Percentiles rank a stretch among this genome's conserved stretches.
Conservation (phyloP, 441 rosid species). For the Populus trichocarpa region DNA sequence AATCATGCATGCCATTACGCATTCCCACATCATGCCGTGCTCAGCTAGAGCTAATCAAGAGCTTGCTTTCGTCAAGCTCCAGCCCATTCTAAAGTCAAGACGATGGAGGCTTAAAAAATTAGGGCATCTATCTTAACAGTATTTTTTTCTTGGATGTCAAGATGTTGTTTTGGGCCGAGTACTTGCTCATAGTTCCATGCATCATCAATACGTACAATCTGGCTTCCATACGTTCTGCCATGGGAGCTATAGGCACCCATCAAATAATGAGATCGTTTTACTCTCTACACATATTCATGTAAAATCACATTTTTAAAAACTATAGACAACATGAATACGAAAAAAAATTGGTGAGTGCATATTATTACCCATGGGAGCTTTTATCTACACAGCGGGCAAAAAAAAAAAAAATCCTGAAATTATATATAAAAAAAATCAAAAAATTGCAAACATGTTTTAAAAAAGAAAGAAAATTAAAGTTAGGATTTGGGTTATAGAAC, state of each 20-base stretch:
- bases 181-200: neutral
- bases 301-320: no score
- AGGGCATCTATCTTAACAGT: neutral
- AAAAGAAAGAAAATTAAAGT: no score
- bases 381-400: no score
- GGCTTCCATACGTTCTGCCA: neutral
- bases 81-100: neutral
- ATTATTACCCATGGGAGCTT: no score
- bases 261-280: neutral
- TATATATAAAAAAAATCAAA: no score
- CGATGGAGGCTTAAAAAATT: neutral
- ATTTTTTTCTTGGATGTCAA: no score
- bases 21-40: neutral
- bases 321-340: neutral
- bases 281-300: neutral
- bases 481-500: no score
- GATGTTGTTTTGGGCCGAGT: neutral
- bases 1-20: neutral
- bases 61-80: neutral
- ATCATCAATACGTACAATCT: neutral
- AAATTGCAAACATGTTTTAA: no score
- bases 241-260: neutral
- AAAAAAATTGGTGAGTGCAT: neutral
- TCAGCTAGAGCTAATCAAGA: neutral
- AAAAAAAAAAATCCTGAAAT: no score